Percentiles rank a stretch among this genome's conserved stretches.
Evolutionary conservation across 2,329 filamentous ascomycete genomes (phyloP).

Genomic region (Stachybotrys echinatus): DNA sequence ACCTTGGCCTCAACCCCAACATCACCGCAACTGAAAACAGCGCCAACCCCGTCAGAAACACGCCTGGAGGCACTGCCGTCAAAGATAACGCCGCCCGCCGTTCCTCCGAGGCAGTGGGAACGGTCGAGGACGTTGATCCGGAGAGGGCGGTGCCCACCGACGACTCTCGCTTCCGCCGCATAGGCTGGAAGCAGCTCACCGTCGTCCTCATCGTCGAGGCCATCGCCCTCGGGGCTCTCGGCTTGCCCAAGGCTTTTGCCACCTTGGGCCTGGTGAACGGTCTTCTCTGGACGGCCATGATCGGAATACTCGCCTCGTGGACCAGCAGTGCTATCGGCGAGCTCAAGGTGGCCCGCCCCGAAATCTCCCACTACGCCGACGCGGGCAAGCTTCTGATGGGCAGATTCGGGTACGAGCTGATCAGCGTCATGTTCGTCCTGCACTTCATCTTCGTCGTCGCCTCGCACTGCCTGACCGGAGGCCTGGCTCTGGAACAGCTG

Average conservation of each 20-base stretch:
- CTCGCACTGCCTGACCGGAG: slow-evolving; percentile 61
- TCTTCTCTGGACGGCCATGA: slow-evolving; percentile 24
- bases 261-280: slow-evolving; percentile 30
- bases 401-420: slow-evolving; percentile 48
- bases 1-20: no score
- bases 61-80: no score
- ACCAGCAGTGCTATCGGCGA: slow-evolving; percentile 31
- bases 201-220: slow-evolving; percentile 45
- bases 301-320: slow-evolving; percentile 32
- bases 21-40: no score
- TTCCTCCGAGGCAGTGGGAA: no score
- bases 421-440: slow-evolving; percentile 51
- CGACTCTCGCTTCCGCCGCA: slow-evolving; percentile 35
- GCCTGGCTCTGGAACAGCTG: slow-evolving; percentile 57
- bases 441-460: slow-evolving; percentile 61
- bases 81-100: no score
- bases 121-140: background rate
- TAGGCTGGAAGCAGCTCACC: slow-evolving; percentile 46
- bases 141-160: background rate
- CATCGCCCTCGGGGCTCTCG: slow-evolving; percentile 43
- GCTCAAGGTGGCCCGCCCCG: slow-evolving; percentile 37
- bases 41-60: no score
- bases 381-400: slow-evolving; percentile 55
- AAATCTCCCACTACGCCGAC: slow-evolving; percentile 59
- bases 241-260: slow-evolving; percentile 37